Percentiles rank a stretch among this genome's conserved stretches.
Conservation (phyloP, 306 rosid genomes). For the Morella rubra region DNA sequence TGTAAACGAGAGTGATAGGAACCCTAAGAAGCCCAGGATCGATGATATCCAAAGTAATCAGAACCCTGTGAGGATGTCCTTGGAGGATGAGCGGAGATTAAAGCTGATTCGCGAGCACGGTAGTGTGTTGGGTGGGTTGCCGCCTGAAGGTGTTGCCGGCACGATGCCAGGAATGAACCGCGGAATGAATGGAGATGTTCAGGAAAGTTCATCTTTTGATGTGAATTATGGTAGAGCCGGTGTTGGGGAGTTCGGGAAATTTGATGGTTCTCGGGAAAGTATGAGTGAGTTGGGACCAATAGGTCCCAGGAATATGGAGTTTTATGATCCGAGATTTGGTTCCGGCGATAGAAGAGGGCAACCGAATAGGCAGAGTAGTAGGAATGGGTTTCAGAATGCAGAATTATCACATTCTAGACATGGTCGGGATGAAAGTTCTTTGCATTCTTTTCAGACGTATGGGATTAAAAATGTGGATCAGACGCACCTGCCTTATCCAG, state of each 20-base stretch:
- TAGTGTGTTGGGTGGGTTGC: slow-evolving; percentile 23
- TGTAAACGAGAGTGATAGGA: slow-evolving; percentile 48
- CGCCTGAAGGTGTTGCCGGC: slow-evolving; percentile 16
- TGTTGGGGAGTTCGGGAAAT: slow-evolving; percentile 4
- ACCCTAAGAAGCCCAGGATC: slow-evolving; percentile 60
- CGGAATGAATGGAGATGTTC: slow-evolving; percentile 11
- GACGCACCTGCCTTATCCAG: not conserved
- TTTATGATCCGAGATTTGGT: not conserved
- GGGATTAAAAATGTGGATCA: slow-evolving; percentile 9
- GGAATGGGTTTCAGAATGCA: slow-evolving; percentile 14
- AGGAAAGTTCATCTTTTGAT: slow-evolving; percentile 15
- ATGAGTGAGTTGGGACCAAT: slow-evolving; percentile 1
- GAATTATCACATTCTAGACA: slow-evolving; percentile 8
- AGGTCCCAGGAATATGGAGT: not conserved
- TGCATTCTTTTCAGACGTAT: not conserved
- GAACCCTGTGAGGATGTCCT: slow-evolving; percentile 18
- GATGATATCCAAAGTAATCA: slow-evolving; percentile 31
- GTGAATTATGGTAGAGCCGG: slow-evolving; percentile 6
- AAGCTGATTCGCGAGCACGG: slow-evolving; percentile 93
- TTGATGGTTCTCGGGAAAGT: not conserved
- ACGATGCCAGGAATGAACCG: not conserved
- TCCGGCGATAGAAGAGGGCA: slow-evolving; percentile 11
- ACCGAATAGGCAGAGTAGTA: not conserved
- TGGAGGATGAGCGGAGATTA: slow-evolving; percentile 66
- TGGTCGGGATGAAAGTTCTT: slow-evolving; percentile 5